These are phyloP conservation scores for Fraxinus ornus DNA, from an alignment of 305 asterid species.

Conservation along the genomic window DNA sequence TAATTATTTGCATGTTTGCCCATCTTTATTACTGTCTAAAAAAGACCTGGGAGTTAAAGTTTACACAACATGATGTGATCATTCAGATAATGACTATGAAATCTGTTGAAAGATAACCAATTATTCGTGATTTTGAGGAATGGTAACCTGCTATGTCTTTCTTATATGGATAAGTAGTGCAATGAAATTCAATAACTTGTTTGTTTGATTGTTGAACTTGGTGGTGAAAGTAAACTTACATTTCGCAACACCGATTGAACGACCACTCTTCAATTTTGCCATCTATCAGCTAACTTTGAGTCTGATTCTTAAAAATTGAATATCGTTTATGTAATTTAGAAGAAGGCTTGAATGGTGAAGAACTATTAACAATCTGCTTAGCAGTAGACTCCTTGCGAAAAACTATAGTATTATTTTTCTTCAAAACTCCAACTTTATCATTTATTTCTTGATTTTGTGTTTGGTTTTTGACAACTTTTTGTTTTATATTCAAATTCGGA, in stretches of 20 bases:
- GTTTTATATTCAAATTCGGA: neutral
- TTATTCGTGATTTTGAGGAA: neutral
- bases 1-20: neutral
- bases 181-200: too few relatives aligned
- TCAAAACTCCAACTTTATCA: neutral
- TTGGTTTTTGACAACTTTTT: constrained; percentile 3
- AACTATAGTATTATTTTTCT: neutral
- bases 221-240: neutral
- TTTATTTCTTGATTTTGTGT: neutral
- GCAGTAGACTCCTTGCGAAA: constrained; percentile 21
- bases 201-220: too few relatives aligned
- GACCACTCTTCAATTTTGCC: constrained; percentile 44
- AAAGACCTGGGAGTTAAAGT: neutral
- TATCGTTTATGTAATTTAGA: constrained; percentile 24
- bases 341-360: constrained; percentile 24
- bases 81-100: neutral
- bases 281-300: constrained; percentile 17
- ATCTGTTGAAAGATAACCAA: neutral
- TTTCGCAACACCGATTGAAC: constrained; percentile 21
- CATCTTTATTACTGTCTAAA: neutral
- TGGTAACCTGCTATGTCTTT: neutral
- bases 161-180: too few relatives aligned
- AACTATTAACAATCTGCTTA: constrained; percentile 18
- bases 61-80: neutral
- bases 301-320: constrained; percentile 27